A percentile compares a stretch with the other conserved stretches of the same genome.
Conservation (phyloP, 352 stramenopile species). For the Aphanomyces cochlioides region DNA sequence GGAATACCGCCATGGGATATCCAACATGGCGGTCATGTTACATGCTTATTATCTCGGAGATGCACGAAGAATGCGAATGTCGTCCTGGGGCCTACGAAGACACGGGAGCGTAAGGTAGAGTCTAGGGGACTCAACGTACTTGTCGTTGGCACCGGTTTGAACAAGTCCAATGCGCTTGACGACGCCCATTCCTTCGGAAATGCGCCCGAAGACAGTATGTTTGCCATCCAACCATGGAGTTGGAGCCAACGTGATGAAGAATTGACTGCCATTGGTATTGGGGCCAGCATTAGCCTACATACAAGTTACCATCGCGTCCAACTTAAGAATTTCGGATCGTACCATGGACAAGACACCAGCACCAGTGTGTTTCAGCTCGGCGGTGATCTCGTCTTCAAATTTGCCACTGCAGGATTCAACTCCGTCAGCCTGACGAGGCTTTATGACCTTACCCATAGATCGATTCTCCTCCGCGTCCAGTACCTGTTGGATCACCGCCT, state of each 20-base stretch:
- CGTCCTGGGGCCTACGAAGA: slow-evolving; percentile 57
- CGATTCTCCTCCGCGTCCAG: slow-evolving; percentile 87
- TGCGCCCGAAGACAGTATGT: slow-evolving; percentile 91
- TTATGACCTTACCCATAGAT: slow-evolving; percentile 72
- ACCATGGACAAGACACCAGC: slow-evolving; percentile 89
- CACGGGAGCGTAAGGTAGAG: slow-evolving; percentile 9
- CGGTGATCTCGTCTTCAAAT: slow-evolving; percentile 93
- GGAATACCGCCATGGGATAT: too few relatives aligned
- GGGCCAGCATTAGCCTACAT: slow-evolving; percentile 82
- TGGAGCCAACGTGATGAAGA: slow-evolving; percentile 92
- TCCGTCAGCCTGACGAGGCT: too few relatives aligned
- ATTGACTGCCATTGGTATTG: slow-evolving; percentile 92
- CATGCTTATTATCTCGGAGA: slow-evolving; percentile 38
- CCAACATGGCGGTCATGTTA: not conserved
- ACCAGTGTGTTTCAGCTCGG: slow-evolving; percentile 91
- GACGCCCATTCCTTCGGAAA: slow-evolving; percentile 90
- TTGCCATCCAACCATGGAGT: slow-evolving; percentile 94
- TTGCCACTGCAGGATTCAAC: slow-evolving; percentile 53
- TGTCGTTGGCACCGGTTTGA: slow-evolving; percentile 83
- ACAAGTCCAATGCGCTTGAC: slow-evolving; percentile 90
- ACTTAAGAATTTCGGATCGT: not conserved
- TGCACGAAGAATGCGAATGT: slow-evolving; percentile 68
- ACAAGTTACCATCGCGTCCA: not conserved
- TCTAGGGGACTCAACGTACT: slow-evolving; percentile 38
- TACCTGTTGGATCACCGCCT: slow-evolving; percentile 92